A percentile compares a stretch with the other conserved stretches of the same genome.
Conservation (phyloP, 2,329 filamentous ascomycete genomes). For the Paracorniculantispora psalliotae region DNA sequence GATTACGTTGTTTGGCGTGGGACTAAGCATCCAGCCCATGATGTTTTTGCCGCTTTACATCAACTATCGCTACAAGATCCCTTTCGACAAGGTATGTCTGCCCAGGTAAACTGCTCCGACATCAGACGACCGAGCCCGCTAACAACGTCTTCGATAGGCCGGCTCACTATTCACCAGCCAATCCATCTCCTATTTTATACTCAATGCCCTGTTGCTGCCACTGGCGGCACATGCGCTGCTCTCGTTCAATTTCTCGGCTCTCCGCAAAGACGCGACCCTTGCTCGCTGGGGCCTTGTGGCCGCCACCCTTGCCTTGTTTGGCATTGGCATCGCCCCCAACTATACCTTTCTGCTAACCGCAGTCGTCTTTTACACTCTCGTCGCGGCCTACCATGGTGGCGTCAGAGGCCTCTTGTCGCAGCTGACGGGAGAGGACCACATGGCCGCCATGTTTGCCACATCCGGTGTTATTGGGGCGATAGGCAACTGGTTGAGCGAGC, state of each 20-base stretch:
- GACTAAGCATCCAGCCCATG: not conserved
- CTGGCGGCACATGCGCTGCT: not conserved
- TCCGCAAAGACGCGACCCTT: not conserved
- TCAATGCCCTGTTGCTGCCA: not conserved
- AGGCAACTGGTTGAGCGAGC: not conserved
- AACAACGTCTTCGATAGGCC: not conserved
- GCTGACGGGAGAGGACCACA: not conserved
- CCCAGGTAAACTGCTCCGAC: not conserved
- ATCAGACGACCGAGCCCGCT: not conserved
- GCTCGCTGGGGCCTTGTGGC: not conserved
- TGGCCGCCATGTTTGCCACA: not conserved
- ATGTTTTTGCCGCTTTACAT: not conserved
- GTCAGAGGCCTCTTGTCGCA: not conserved
- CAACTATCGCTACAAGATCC: not conserved
- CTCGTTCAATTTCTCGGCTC: not conserved
- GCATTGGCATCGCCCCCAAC: not conserved
- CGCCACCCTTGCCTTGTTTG: not conserved
- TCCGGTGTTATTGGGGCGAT: not conserved
- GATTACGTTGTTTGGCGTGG: not conserved
- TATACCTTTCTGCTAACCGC: not conserved
- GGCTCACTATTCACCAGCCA: not conserved
- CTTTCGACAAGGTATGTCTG: not conserved
- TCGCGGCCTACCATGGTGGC: not conserved
- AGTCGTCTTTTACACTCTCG: not conserved
- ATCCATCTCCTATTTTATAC: not conserved